Base-by-base conservation (phyloP, 371 early-diverging fungal species). In the Ecytonucleospora hepatopenaei region DNA sequence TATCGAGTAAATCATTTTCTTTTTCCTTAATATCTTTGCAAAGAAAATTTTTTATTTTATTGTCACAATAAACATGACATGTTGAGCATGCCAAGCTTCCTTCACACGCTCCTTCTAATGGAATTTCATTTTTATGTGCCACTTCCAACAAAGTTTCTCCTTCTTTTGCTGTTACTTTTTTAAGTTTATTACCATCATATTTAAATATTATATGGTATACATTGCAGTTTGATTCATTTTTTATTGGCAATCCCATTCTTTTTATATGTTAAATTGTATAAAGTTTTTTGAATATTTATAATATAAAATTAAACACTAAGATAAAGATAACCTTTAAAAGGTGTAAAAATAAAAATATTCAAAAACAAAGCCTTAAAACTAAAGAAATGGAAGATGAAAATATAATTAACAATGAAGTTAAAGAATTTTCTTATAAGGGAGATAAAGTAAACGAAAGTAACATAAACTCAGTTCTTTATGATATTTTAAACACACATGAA, bases 101-200 rank as follows among this genome's bases (percentile, higher is more conserved):
- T 79, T 97, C 97, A 79, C 97, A 97, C 15, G 97, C 97, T 85
- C 94, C 93, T 83, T 93, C 94, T 26, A 96, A 84, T 54, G 93
- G 93, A 28, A 97, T 86, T 75, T 90, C 86, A 72, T 94, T 87
- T 32, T 84, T 83, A 76, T 94, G 92, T 27, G 98, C 94, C 19
- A 91, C 78, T 73, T 94, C 93, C 71, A 97, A 80, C 70, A 97
- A 77, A 54, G 87, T 88, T 62, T 89, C 86, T 28, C 90, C 91
- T 59, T 86, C 85, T 17, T 85, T 83, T 34, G 88, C 91, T 40
- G 83, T 24, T 47, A 61, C 62, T 27, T 40, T n/a, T 40, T 54
- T 30, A 17, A 59, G 23, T 23, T 62, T 1, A 4, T 68, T 54
- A 0, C 30, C 46, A 1, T 31, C 17, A 1, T 35, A 12, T 28